phyloP scores from a whole-genome alignment of 805 yeast species.

The Spathaspora sp. region DNA sequence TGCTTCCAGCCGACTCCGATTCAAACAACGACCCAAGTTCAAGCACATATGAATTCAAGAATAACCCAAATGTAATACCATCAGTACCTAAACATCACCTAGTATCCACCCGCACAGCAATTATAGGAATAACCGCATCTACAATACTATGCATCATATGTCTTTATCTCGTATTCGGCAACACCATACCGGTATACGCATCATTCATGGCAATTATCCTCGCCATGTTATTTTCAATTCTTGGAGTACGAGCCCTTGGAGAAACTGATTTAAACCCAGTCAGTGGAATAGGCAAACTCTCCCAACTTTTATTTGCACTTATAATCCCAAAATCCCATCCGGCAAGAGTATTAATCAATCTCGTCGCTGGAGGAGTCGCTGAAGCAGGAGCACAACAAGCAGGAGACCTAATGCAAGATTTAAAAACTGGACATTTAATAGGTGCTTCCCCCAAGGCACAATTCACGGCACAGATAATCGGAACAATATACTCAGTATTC shows the following conservation, averaged over 20 bases:
- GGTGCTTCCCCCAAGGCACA: constrained; percentile 94
- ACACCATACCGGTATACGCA: constrained; percentile 67
- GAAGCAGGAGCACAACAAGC: constrained; percentile 99
- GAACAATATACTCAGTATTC: constrained; percentile 79
- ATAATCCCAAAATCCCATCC: constrained; percentile 73
- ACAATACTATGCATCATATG: constrained; percentile 64
- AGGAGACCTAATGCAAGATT: constrained; percentile 95
- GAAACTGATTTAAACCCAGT: constrained; percentile 97
- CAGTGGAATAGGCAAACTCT: constrained; percentile 91
- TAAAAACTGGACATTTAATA: constrained; percentile 86
- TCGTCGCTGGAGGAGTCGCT: constrained; percentile 94
- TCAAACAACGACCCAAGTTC: constrained; percentile 5
- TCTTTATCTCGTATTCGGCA: constrained; percentile 66
- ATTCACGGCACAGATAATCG: constrained; percentile 84
- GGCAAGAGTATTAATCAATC: constrained; percentile 76
- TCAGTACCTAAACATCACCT: constrained; percentile 32
- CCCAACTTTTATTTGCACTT: constrained; percentile 83
- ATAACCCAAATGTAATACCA: not conserved
- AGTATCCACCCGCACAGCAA: constrained; percentile 47
- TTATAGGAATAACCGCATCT: constrained; percentile 62
- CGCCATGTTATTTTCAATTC: constrained; percentile 74
- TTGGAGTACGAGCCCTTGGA: constrained; percentile 92
- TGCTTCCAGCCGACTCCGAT: constrained; percentile 1
- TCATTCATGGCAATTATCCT: constrained; percentile 63
- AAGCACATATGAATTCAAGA: constrained; percentile 2